Evolutionary conservation across 768 basidiomycete genomes (phyloP), one percentile per base, ranked within the genome.

Genomic region (Trametes elegans): DNA sequence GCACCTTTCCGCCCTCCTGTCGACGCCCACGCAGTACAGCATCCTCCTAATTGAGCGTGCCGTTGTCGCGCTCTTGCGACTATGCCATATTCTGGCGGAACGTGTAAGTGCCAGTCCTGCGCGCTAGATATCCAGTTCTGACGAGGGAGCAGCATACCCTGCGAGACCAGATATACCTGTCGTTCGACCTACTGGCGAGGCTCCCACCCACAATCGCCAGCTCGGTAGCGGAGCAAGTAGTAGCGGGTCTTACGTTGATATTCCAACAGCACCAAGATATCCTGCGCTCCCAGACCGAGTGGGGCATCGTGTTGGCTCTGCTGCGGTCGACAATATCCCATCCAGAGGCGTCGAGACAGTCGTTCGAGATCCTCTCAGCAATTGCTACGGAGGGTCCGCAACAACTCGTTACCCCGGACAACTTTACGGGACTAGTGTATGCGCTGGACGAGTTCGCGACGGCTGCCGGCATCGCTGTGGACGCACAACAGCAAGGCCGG

Each of bases 91-190:
- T 41, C 77, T 96, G 11, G 90, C 91, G 14, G 82, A 85, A 46
- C 84, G 86, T 73, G 94, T 90, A 62, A 64, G 79, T 64, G 11
- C 41, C 4, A 23, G 8, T 53, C 68, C 19, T 16, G 2, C 41
- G 16, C 58, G 28, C 8, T 38, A 19, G 5, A 23, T 38, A 24
- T 26, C 14, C n/a, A 27, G 19, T 59, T 4, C 53, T 55, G 21
- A 55, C 45, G 5, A 24, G n/a, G 6, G 11, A 54, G 13, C 62
- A 95, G 92, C 80, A 88, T 42, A 78, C 82, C 14, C 76, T 98
- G 45, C 86, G 93, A 14, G 97, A 98, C 68, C 97, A 98, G 71
- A 79, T 98, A 10, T 98, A 94, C 70, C 79, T 98, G 43, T 93
- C 96, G 0, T 85, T 99, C 55, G 96, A 99, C 67, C 77, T 93